Evolutionary conservation across 108 stramenopile genomes (phyloP), one percentile per base, ranked within the genome.

Genomic region (Cyclotella cryptica): DNA sequence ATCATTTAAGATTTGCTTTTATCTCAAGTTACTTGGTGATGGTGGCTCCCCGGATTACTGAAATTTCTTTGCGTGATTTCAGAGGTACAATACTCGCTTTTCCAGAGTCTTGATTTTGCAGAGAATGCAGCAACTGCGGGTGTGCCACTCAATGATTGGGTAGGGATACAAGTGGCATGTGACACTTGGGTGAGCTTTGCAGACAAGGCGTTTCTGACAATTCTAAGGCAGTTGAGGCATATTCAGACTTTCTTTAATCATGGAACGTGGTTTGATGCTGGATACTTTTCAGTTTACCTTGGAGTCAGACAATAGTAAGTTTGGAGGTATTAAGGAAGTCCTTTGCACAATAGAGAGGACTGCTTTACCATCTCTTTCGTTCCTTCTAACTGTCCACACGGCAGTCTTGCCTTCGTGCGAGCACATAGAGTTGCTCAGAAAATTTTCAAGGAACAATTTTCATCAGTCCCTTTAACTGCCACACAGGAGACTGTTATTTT

Each of bases 41-140:
- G 35, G 2, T 35, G 35, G 35, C 4, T 35, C 35, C 35, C 35
- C 2, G 6, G 35, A 6, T 35, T 35, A 5, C 2, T 35, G 2
- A 35, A 5, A 2, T 2, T 35, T 35, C 35, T 35, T 2, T 35
- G 35, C 35, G 35, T 35, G 2, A 35, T 5, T 35, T 75, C 84
- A 28, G 62, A 82, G 17, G 66, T 87, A 13, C 71, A 74, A 3
- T 65, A 85, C n/a, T 72, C 84, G 14, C 67, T 92, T n/a, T 74
- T 74, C 18, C 62, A 74, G 41, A 42, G 86, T 69, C 74, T 90
- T 12, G 87, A 89, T 24, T 76, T 88, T 47, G 81, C 88, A 35
- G 55, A 70, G 27, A 76, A 87, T 58, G 66, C 63, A 12, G 87
- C 87, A 12, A 47, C 54, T 30, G 86, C 87, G 22, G 88, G 88